These are phyloP conservation scores for Physcomitrium patens DNA, from an alignment of 225 moss, liverwort and hornwort species.

Conservation along the genomic window DNA sequence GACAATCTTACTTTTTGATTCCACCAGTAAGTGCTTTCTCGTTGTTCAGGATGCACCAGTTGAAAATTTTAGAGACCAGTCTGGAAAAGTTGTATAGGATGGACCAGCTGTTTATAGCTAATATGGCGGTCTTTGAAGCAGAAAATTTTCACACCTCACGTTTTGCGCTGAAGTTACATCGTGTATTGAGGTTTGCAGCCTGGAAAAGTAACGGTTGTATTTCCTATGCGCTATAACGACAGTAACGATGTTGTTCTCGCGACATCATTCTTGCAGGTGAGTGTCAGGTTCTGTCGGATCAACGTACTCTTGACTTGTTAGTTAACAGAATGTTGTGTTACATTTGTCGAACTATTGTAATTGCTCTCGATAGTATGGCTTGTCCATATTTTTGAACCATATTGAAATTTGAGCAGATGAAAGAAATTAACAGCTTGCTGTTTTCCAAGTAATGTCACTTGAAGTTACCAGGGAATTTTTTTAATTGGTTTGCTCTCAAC, in stretches of 20 bases:
- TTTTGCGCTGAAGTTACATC: neutral
- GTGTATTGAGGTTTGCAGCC: constrained; percentile 37
- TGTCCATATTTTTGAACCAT: too few species aligned
- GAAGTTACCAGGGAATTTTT: neutral
- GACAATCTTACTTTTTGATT: constrained; percentile 78
- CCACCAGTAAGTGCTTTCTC: constrained; percentile 44
- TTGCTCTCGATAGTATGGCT: neutral
- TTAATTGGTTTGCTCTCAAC: neutral
- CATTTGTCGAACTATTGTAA: neutral
- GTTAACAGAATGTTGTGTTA: neutral
- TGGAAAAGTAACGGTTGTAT: constrained; percentile 72
- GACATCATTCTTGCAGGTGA: constrained; percentile 69
- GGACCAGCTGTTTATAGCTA: neutral
- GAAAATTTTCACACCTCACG: neutral
- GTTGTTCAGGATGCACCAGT: neutral
- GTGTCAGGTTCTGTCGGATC: constrained; percentile 10
- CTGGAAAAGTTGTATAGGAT: too few species aligned
- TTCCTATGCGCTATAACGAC: constrained; percentile 80
- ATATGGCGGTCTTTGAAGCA: neutral
- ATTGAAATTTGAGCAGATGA: too few species aligned
- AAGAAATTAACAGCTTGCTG: neutral
- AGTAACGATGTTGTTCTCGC: constrained; percentile 70
- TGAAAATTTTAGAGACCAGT: neutral
- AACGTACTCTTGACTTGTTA: neutral
- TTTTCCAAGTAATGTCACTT: neutral